Conservation (phyloP, 169 alveolate genomes). For the Eimeria falciformis region DNA sequence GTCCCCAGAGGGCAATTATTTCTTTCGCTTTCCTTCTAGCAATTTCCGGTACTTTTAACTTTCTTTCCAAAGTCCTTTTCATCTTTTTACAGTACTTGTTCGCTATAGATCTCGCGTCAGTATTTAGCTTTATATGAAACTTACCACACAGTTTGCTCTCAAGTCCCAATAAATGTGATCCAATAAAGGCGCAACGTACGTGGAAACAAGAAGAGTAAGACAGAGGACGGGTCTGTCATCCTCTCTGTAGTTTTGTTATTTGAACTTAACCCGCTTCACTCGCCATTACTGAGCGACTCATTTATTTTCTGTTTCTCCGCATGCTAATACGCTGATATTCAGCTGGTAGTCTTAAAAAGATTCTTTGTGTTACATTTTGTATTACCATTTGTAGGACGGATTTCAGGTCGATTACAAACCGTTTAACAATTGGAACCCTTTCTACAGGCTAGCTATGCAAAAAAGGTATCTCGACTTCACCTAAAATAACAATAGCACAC, state of each 20-base stretch:
- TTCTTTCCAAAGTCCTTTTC: constrained; percentile 91
- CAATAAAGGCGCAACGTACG: neutral
- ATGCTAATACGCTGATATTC: neutral
- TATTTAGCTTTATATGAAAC: neutral
- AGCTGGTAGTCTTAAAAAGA: neutral
- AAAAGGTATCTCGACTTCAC: too few relatives aligned
- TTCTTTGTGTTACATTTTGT: too few relatives aligned
- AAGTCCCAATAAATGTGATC: neutral
- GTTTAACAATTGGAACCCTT: too few relatives aligned
- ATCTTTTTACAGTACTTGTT: neutral
- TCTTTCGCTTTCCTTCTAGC: constrained; percentile 91
- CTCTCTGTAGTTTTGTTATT: neutral
- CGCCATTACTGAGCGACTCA: neutral
- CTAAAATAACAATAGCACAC: too few relatives aligned
- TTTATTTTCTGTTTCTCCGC: neutral
- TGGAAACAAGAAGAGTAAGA: neutral
- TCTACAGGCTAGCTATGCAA: too few relatives aligned
- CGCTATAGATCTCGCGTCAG: neutral
- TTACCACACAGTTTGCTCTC: neutral
- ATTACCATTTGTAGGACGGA: too few relatives aligned
- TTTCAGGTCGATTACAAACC: neutral
- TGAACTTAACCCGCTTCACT: neutral
- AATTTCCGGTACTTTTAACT: constrained; percentile 92
- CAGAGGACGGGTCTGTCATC: neutral
- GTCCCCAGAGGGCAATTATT: constrained; percentile 78